phyloP scores from a whole-genome alignment of 257 asterid genomes.

The Solanum sparsipilum region DNA sequence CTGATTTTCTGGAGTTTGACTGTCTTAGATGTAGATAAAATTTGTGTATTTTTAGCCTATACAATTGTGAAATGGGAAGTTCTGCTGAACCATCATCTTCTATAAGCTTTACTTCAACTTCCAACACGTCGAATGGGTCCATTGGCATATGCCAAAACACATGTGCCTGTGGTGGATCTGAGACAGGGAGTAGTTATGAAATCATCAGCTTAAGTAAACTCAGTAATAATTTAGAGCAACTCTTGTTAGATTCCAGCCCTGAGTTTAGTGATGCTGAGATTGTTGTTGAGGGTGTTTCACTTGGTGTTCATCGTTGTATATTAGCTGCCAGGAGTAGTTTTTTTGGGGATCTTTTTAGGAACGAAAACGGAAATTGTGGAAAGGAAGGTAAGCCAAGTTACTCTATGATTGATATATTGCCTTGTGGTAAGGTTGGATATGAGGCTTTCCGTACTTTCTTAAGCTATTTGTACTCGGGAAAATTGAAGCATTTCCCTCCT shows the following conservation, averaged over 20 bases:
- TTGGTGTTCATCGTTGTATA: conserved; percentile 57
- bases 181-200: not conserved
- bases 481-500: conserved; percentile 41
- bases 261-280: conserved; percentile 52
- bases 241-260: conserved; percentile 26
- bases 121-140: conserved; percentile 41
- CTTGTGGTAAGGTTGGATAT: conserved; percentile 53
- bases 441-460: conserved; percentile 48
- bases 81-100: conserved; percentile 57
- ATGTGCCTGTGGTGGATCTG: conserved; percentile 15
- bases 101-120: conserved; percentile 45
- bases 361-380: conserved; percentile 20
- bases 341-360: conserved; percentile 32
- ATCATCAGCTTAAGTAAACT: not conserved
- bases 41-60: not conserved
- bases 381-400: conserved; percentile 37
- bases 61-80: not conserved
- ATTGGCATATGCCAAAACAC: conserved; percentile 11
- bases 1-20: not conserved
- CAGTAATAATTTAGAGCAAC: conserved; percentile 4
- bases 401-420: conserved; percentile 34
- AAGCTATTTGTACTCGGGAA: conserved; percentile 61
- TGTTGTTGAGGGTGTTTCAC: conserved; percentile 33
- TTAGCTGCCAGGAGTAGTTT: conserved; percentile 55
- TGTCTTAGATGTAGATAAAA: not conserved